phyloP scores from a whole-genome alignment of 139 green algal genomes.

The Picochlorum sp. region DNA sequence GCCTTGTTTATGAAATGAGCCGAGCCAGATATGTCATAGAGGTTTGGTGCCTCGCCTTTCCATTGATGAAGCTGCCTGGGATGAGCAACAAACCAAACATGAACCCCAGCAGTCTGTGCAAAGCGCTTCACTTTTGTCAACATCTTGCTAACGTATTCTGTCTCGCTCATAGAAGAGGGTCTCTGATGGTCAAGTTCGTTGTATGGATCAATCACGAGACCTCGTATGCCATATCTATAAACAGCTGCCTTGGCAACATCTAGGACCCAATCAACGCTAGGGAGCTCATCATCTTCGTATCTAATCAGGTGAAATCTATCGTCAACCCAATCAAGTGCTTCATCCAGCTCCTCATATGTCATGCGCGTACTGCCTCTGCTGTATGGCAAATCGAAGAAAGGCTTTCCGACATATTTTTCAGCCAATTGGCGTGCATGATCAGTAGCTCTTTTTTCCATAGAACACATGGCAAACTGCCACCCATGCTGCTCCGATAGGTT shows the following conservation, averaged over 20 bases:
- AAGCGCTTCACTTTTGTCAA: conserved; percentile 74
- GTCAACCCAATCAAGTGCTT: conserved; percentile 66
- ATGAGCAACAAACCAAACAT: conserved; percentile 98
- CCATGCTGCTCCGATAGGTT: conserved; percentile 70
- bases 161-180: conserved; percentile 56
- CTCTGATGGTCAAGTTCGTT: conserved; percentile 91
- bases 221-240: conserved; percentile 76
- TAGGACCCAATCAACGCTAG: conserved; percentile 88
- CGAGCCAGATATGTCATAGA: conserved; percentile 87
- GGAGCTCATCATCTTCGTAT: conserved; percentile 68
- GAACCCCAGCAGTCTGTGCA: conserved; percentile 49
- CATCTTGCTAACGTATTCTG: conserved; percentile 91
- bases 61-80: conserved; percentile 74
- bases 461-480: conserved; percentile 85
- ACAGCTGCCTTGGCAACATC: conserved; percentile 39
- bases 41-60: conserved; percentile 62
- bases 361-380: conserved; percentile 26
- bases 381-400: conserved; percentile 56
- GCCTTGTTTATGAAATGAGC: conserved; percentile 97
- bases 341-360: conserved; percentile 40
- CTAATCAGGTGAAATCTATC: conserved; percentile 73
- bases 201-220: conserved; percentile 96
- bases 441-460: conserved; percentile 70
- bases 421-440: conserved; percentile 79
- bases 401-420: conserved; percentile 74